These are phyloP conservation scores for Sanghuangporus weigelae DNA, from an alignment of 1,284 basidiomycete genomes.

Conservation along the genomic window DNA sequence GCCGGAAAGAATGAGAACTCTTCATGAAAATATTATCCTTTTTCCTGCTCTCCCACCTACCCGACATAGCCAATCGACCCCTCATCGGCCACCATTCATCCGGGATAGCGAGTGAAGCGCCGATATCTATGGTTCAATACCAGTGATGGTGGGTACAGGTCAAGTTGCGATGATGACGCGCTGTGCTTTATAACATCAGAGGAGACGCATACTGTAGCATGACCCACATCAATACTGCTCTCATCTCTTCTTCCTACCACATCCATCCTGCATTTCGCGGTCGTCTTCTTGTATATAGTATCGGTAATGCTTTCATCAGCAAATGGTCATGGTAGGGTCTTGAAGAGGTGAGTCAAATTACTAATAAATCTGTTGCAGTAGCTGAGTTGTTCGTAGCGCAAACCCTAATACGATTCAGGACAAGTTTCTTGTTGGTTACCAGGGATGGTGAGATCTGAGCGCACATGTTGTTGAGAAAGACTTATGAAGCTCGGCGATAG, in stretches of 20 bases:
- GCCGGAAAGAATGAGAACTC: no score
- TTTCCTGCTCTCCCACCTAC: no score
- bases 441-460: conserved; percentile 53
- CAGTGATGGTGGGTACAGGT: not conserved
- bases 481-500: not conserved
- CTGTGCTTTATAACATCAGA: not conserved
- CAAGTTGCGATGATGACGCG: not conserved
- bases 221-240: not conserved
- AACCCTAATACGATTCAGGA: conserved; percentile 58
- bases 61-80: not conserved
- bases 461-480: not conserved
- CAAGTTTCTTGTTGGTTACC: conserved; percentile 78
- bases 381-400: conserved; percentile 26
- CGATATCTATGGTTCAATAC: not conserved
- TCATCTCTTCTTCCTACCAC: no score
- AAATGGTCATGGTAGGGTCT: not conserved
- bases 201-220: no score
- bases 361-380: not conserved
- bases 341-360: not conserved
- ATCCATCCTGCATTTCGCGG: no score
- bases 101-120: not conserved
- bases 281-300: no score
- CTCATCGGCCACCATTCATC: not conserved
- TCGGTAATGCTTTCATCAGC: not conserved
- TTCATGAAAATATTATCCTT: no score